Evolutionary conservation across 2,329 filamentous ascomycete genomes (phyloP).

Genomic region (Orbilia oligospora): DNA sequence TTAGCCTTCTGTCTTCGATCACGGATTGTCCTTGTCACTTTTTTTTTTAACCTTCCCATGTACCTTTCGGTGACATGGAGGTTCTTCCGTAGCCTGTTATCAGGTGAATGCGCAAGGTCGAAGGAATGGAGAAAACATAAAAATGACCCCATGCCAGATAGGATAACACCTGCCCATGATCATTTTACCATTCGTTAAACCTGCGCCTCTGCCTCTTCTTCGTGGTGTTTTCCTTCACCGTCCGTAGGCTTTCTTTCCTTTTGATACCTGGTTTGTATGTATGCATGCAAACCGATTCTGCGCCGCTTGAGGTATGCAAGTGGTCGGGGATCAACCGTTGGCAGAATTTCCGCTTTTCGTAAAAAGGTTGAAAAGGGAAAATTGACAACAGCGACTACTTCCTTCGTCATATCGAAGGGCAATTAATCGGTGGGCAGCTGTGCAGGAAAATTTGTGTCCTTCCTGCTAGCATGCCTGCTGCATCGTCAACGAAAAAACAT

Average conservation of each 20-base stretch:
- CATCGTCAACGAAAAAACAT: conserved; percentile 13
- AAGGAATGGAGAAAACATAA: conserved; percentile 38
- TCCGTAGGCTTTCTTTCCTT: conserved; percentile 43
- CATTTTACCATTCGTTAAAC: background rate
- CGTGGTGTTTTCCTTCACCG: conserved; percentile 38
- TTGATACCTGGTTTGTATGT: conserved; percentile 16
- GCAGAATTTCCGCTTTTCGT: conserved; percentile 31
- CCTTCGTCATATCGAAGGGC: conserved; percentile 11
- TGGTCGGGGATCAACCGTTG: conserved; percentile 40
- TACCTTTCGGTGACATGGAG: conserved; percentile 28
- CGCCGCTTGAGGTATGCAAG: conserved; percentile 58
- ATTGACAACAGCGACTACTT: conserved; percentile 15
- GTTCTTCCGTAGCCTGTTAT: conserved; percentile 50
- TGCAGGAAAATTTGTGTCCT: background rate
- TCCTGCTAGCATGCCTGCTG: background rate
- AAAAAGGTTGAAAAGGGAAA: conserved; percentile 4
- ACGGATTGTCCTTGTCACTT: conserved; percentile 13
- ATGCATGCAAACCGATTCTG: conserved; percentile 48
- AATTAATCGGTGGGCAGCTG: conserved; percentile 19
- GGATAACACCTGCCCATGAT: conserved; percentile 23
- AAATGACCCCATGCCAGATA: conserved; percentile 30
- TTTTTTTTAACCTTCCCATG: background rate
- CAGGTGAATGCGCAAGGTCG: conserved; percentile 35
- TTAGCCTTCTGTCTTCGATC: background rate
- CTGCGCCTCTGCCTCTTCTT: conserved; percentile 13